Evolutionary conservation across 345 rosid species (phyloP), one percentile per base, ranked within the genome.

Genomic region (Eutrema japonicum): DNA sequence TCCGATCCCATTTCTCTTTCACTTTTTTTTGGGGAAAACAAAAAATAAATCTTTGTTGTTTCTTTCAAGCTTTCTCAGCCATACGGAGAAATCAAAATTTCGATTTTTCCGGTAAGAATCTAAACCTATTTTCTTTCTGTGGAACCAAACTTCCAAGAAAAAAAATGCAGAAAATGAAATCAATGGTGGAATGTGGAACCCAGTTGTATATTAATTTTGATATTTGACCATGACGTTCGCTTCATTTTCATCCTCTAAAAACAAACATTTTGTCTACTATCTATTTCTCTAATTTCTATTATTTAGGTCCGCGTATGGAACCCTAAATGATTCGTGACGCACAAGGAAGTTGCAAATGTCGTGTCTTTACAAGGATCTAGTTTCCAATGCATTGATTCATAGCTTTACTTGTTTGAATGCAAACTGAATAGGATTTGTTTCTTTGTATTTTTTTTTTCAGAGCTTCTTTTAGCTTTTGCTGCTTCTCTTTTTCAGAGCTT

Each of bases 161-260:
- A 42, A 29, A 42, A 43, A 42, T 42, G 29, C 29, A 2, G 18
- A 10, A 33, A 55, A 22, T 42, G 57, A 38, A 59, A 36, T 52
- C 2, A 40, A 12, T 63, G 16, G 37, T 63, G 70, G 66, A 45
- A 62, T 16, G 55, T 64, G 71, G 72, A 74, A 58, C 66, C 72
- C 46, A 45, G 50, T 18, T 18, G 22, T 4, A 36, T 61, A 61
- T 71, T 32, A 40, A 6, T 5, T 6, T 32, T 64, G 10, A 73
- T 16, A 16, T 16, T 22, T 64, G 71, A 73, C 27, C 26, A 63
- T 4, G 49, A 73, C 52, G 35, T 46, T 64, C 22, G 33, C 22
- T 56, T 65, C 3, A 43, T 47, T 73, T 65, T 65, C 40, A 54
- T 43, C 71, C 64, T 54, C 70, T 61, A 3, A 50, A 49, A 49